Conservation (phyloP, 495 filamentous ascomycete genomes). For the Chaetomium fimeti region DNA sequence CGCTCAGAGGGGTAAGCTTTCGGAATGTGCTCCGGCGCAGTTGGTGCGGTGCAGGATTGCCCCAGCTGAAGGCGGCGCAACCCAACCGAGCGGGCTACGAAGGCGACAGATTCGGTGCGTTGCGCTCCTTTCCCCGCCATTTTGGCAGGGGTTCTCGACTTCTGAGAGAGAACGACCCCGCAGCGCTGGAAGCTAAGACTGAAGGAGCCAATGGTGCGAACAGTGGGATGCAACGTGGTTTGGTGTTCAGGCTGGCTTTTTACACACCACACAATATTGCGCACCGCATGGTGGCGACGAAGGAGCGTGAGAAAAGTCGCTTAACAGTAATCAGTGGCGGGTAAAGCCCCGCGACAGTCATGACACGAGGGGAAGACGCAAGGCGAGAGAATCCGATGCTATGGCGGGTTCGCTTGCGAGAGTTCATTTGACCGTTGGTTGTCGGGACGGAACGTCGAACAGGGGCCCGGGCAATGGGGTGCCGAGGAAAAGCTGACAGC, state of each 20-base stretch:
- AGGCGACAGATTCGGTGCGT: neutral
- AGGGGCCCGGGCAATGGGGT: neutral
- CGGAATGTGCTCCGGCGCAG: neutral
- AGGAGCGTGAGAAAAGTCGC: no score
- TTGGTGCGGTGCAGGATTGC: neutral
- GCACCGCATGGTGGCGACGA: neutral
- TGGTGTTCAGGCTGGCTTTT: no score
- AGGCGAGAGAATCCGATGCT: constrained; percentile 3
- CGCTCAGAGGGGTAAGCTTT: neutral
- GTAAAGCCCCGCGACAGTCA: neutral
- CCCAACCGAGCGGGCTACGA: neutral
- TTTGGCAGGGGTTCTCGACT: neutral
- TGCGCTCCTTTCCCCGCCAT: constrained; percentile 3
- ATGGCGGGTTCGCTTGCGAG: constrained; percentile 9
- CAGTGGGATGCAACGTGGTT: neutral
- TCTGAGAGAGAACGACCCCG: constrained; percentile 1
- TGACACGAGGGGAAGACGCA: neutral
- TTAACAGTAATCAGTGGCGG: neutral
- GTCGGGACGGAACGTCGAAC: neutral
- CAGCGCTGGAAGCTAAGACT: neutral
- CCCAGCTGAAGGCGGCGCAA: neutral
- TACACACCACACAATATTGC: no score
- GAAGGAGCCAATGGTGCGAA: neutral
- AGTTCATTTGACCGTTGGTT: constrained; percentile 18
- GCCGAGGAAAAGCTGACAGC: constrained; percentile 2